Base-by-base conservation (phyloP, 805 yeast species). In the Hanseniaspora meyeri region DNA sequence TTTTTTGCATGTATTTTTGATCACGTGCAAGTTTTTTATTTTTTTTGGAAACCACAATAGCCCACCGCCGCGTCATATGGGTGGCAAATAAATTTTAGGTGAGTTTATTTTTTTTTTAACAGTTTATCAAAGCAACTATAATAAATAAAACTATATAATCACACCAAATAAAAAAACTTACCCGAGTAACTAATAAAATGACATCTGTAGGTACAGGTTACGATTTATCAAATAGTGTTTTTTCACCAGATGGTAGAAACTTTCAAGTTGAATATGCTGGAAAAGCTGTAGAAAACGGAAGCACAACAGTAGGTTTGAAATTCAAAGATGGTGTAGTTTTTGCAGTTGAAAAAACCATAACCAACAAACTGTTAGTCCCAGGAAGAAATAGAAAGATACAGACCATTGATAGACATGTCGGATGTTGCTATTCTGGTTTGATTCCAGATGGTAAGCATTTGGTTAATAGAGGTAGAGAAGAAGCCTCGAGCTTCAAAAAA, bases 201-300 rank as follows among this genome's bases (percentile, higher is more conserved):
- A 85, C 97, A 42, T 93, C 98, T 49, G 90, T 93, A 64, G 99
- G 99, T 64, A 93, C 99, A 32, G 99, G 99, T 19, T 93, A 93
- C 81, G 99, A 93, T 77, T 82, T 93, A 67, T 88, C 97, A 37
- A 93, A 93, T 75, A 84, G 95, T 73, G 96, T 91, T 60, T 93
- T 93, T 74, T 71, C 76, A n/a, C 74, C 77, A 70, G 96, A 88
- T 68, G 95, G 95, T 43, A 79, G 95, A 74, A 87, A 87, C 70
- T 93, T 93, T 74, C 99, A 93, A 71, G 98, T 93, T 19, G 98
- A 93, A 70, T 93, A 93, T 66, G 99, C 99, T 36, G 78, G 85
- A 65, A 93, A 93, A 68, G 98, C 98, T 1, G 97, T 91, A 2
- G 99, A 93, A 70, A 90, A 89, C 65, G 96, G 96, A 51, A 95